phyloP scores from a whole-genome alignment of 176 grass and related monocot species.

The Miscanthus lutarioriparius region DNA sequence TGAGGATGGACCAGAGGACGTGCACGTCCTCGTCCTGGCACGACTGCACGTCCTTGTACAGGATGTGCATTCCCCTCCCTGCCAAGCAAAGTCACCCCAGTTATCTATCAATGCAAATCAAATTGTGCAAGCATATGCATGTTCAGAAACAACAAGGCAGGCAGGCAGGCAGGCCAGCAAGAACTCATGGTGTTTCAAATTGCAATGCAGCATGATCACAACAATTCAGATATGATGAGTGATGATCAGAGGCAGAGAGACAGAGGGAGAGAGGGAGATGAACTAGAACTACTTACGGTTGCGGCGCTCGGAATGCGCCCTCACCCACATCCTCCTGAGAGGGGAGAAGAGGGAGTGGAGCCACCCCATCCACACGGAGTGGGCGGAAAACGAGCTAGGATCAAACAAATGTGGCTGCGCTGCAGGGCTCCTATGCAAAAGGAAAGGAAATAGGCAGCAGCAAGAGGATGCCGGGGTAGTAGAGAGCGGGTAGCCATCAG shows the following conservation, averaged over 20 bases:
- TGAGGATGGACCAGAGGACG: slow-evolving; percentile 78
- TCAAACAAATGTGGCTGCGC: slow-evolving; percentile 4
- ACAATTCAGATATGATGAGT: too few species aligned
- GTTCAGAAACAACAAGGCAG: neutral
- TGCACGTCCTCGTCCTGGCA: slow-evolving; percentile 80
- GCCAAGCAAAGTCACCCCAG: slow-evolving; percentile 2
- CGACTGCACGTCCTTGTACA: slow-evolving; percentile 76
- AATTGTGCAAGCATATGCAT: neutral
- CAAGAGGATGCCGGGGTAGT: neutral
- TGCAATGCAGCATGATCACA: neutral
- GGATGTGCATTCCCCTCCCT: slow-evolving; percentile 77
- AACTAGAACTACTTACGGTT: slow-evolving; percentile 46
- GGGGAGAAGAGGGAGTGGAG: slow-evolving; percentile 74
- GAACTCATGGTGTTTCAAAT: neutral
- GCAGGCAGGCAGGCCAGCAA: neutral
- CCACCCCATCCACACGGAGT: slow-evolving; percentile 78
- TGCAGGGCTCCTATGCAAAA: slow-evolving; percentile 6
- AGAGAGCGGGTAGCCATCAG: slow-evolving; percentile 48
- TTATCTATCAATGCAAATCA: too few species aligned
- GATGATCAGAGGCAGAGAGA: neutral
- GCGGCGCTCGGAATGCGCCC: slow-evolving; percentile 47
- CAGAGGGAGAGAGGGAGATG: neutral
- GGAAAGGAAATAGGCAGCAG: slow-evolving; percentile 12
- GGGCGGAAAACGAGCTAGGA: neutral
- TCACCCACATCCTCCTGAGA: slow-evolving; percentile 61